Evolutionary conservation across 768 basidiomycete species (phyloP).

Genomic region (Rhodotorula paludigena): DNA sequence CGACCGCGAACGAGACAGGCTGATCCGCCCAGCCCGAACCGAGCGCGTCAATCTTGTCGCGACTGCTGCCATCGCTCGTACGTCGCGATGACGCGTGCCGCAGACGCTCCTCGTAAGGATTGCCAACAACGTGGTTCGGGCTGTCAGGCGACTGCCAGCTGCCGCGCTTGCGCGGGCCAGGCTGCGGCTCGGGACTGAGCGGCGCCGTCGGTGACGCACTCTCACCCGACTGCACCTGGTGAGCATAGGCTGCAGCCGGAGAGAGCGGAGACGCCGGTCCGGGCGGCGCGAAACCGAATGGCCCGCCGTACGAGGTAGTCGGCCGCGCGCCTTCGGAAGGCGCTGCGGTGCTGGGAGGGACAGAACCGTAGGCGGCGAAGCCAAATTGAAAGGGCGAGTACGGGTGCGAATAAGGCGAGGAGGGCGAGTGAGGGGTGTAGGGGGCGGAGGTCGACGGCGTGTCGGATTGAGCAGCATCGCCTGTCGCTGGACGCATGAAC

Average conservation of each 20-base stretch:
- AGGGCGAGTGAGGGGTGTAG: not conserved
- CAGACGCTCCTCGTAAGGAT: constrained; percentile 11
- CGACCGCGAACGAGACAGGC: not conserved
- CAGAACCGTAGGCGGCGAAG: not conserved
- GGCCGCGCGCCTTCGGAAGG: not conserved
- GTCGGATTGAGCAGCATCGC: not conserved
- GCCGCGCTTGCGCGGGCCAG: constrained; percentile 13
- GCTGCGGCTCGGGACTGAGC: not conserved
- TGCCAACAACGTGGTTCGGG: constrained; percentile 19
- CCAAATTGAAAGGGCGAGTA: constrained; percentile 19
- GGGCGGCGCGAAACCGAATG: not conserved
- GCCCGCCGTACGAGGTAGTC: not conserved
- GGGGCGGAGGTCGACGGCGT: not conserved
- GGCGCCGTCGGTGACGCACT: not conserved
- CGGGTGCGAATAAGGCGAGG: not conserved
- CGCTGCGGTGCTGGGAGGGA: constrained; percentile 1
- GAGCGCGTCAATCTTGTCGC: constrained; percentile 14
- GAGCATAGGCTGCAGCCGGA: constrained; percentile 28
- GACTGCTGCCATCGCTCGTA: constrained; percentile 7
- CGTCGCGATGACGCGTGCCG: not conserved
- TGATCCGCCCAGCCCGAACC: constrained; percentile 17
- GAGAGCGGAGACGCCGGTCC: not conserved
- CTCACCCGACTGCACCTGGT: not conserved
- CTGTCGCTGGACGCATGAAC: constrained; percentile 8
- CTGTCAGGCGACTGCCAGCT: constrained; percentile 18